Evolutionary conservation across 179 eudicot species (phyloP), one percentile per base, ranked within the genome.

Genomic region (Silene noctiflora): DNA sequence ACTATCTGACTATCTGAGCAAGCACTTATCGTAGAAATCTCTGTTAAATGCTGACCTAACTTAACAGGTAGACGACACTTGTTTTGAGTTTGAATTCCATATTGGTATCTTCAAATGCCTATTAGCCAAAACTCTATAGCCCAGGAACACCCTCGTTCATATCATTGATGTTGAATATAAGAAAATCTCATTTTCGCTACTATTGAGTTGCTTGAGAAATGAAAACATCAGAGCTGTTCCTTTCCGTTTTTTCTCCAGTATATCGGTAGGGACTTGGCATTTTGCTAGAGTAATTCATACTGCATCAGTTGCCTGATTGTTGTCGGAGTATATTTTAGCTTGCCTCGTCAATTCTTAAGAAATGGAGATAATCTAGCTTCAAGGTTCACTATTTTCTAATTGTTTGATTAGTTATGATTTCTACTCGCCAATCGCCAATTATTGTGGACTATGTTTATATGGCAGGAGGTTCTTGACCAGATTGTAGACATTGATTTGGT

Each of bases 401-500:
- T 75, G 16, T 11, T 39, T 44, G 12, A 69, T 67, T 11, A 67
- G 16, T 17, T 19, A n/a, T 19, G 25, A 5, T 24, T 56, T 75
- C 25, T 39, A 61, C 46, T 27, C 39, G 42, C 64, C 21, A 67
- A 55, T 27, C 39, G 42, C 64, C 21, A 67, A 55, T 75, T 61
- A n/a, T 11, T 72, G 19, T 83, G 74, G 73, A 31, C 35, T 69
- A 72, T 71, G 9, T 20, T 29, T 63, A 13, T 29, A 19, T 44
- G 80, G 75, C 93, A 92, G 99, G 97, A 93, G 83, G 87, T 95
- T 72, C 91, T 95, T 69, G 96, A 95, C 75, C 86, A 92, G 84
- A 82, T 91, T 77, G 90, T 90, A 13, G 95, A 95, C 66, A 83
- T 95, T 71, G 96, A 95, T 83, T 77, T 92, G 82, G 97, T 91